Base-by-base conservation (phyloP, 805 yeast genomes). In the Vanderwaltozyma yarrowii region DNA sequence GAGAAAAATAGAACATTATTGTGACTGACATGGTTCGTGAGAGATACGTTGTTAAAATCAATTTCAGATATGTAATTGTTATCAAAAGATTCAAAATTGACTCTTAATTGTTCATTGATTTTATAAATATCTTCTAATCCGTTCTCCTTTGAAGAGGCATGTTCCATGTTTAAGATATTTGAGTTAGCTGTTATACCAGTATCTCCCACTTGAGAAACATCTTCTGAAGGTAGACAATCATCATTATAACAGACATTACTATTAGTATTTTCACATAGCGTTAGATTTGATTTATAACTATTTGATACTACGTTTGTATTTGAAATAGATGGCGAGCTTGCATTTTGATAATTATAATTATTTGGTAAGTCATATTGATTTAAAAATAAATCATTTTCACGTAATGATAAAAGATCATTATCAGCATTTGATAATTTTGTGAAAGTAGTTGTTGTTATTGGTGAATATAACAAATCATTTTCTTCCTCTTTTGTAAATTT, bases 201-300 rank as follows among this genome's bases (percentile, higher is more conserved):
- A 6, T 27, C 13, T n/a, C 10, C 11, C 17, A 5, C 14, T 5
- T 12, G 30, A 5, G 13, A 5, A 27, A 5, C 17, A 6, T 5
- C 5, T 13, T 9, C 18, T n/a, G 4, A 7, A 21, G 23, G 16
- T 5, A n/a, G 5, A 30, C 32, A 30, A 9, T 17, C 12, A 17
- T 30, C 23, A 14, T 19, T 11, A 19, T 17, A 30, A 30, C 42
- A 41, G 11, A 35, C 8, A 24, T 41, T 29, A 25, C 36, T 33
- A 25, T 39, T 30, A 36, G 33, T 40, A 14, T 40, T 17, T 24
- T 41, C 46, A 27, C 44, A 39, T 10, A 43, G 27, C 4, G 41
- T 33, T 3, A 13, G 10, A 5, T n/a, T 31, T 31, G 26, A n/a
- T 13, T n/a, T 21, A 20, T 17, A 12, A 17, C 3, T 17, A 3